Evolutionary conservation across 306 rosid species (phyloP).

Genomic region (Vachellia pachyceras): DNA sequence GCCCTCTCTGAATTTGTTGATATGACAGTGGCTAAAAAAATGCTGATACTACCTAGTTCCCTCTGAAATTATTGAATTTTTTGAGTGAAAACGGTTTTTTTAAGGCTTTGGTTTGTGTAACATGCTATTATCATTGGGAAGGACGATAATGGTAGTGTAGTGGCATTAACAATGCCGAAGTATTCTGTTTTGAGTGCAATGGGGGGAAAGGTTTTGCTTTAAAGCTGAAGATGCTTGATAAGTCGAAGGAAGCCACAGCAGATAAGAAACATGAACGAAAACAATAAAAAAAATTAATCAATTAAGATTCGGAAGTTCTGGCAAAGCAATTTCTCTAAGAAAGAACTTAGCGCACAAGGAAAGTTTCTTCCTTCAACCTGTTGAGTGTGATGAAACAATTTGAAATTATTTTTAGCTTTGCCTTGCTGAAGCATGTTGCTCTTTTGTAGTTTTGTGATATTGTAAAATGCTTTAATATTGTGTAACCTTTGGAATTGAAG

Average conservation of each 20-base stretch:
- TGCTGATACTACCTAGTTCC: conserved; percentile 29
- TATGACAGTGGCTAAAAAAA: conserved; percentile 19
- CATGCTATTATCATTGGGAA: conserved; percentile 12
- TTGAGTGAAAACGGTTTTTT: not conserved
- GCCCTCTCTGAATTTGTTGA: not conserved
- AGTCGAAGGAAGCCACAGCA: conserved; percentile 7
- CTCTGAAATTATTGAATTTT: conserved; percentile 26
- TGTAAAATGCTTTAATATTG: conserved; percentile 10
- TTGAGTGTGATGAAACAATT: conserved; percentile 14
- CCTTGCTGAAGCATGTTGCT: conserved; percentile 9
- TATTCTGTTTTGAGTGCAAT: conserved; percentile 5
- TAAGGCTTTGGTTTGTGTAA: conserved; percentile 25
- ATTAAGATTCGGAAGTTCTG: not conserved
- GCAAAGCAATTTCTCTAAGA: not conserved
- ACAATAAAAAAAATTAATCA: not conserved
- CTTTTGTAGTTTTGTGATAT: not conserved
- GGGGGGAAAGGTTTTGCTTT: conserved; percentile 1
- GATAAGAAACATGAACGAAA: not conserved
- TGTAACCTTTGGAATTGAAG: conserved; percentile 8
- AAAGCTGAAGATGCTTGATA: not conserved
- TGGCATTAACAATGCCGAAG: conserved; percentile 6
- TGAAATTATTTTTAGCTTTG: conserved; percentile 3
- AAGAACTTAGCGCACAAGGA: conserved; percentile 10
- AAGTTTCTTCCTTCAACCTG: conserved; percentile 17
- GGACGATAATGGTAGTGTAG: conserved; percentile 6